These are phyloP conservation scores for Punica granatum DNA, from an alignment of 345 rosid species.

Conservation along the genomic window DNA sequence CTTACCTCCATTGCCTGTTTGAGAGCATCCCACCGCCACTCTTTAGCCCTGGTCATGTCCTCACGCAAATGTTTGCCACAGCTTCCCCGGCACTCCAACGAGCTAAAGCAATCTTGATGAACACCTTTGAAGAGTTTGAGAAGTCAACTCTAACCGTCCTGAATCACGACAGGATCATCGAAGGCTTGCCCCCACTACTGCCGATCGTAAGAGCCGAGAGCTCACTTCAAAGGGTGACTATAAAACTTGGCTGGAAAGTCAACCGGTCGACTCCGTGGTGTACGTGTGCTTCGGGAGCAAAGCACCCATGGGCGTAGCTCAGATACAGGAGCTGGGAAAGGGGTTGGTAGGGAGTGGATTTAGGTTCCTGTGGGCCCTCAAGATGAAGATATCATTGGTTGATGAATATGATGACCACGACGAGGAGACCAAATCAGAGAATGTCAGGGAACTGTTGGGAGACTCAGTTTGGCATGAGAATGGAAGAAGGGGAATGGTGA, in stretches of 20 bases:
- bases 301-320: conserved; percentile 23
- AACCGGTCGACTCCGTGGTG: conserved; percentile 27
- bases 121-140: conserved; percentile 34
- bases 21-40: conserved; percentile 31
- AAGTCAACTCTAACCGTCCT: conserved; percentile 12
- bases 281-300: conserved; percentile 45
- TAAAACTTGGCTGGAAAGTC: conserved; percentile 30
- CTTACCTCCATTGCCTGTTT: conserved; percentile 18
- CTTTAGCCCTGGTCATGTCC: conserved; percentile 12
- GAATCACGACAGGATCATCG: conserved; percentile 5
- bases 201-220: conserved; percentile 17
- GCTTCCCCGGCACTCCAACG: conserved; percentile 5
- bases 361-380: conserved; percentile 37
- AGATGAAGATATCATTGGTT: conserved; percentile 16
- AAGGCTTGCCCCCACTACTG: conserved; percentile 20
- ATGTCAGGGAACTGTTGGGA: conserved; percentile 23
- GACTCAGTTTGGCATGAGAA: conserved; percentile 14
- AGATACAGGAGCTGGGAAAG: conserved; percentile 30
- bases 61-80: conserved; percentile 8
- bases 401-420: conserved; percentile 36
- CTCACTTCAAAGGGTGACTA: background rate
- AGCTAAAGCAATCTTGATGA: conserved; percentile 25
- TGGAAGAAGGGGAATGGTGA: conserved; percentile 19
- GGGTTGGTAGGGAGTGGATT: conserved; percentile 26
- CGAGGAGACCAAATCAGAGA: conserved; percentile 5